A percentile compares a stretch with the other conserved stretches of the same genome.
phyloP scores from a whole-genome alignment of 106 monocot genomes.

The Ottelia alismoides region DNA sequence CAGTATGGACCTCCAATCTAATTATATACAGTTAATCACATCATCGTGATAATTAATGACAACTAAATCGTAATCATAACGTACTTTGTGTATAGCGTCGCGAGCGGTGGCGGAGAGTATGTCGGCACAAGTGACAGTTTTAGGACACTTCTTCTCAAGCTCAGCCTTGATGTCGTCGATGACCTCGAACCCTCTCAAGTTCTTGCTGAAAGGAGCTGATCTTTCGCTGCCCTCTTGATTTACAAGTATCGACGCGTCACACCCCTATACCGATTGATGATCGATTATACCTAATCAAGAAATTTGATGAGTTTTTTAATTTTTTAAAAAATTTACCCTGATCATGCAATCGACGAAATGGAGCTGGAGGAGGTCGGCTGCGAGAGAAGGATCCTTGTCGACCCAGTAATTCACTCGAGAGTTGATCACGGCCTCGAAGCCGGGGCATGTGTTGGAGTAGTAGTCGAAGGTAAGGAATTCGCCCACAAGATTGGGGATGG shows the following conservation, averaged over 20 bases:
- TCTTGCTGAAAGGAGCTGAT: conserved; percentile 20
- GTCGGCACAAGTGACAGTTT: conserved; percentile 48
- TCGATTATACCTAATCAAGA: too few species aligned
- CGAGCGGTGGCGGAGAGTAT: conserved; percentile 35
- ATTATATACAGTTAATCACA: too few species aligned
- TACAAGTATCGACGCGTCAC: conserved; percentile 53
- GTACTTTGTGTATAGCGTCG: conserved; percentile 39
- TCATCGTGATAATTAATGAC: too few species aligned
- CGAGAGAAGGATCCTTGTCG: conserved; percentile 35
- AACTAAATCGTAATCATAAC: too few species aligned
- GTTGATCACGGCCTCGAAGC: conserved; percentile 41
- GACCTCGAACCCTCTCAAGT: conserved; percentile 57
- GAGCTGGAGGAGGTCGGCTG: conserved; percentile 34
- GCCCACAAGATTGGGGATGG: neutral
- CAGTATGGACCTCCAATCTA: conserved; percentile 75
- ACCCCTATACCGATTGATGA: conserved; percentile 50
- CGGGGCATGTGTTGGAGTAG: conserved; percentile 42
- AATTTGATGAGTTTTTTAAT: too few species aligned
- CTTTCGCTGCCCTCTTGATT: conserved; percentile 38
- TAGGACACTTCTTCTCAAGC: conserved; percentile 38
- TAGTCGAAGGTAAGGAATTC: conserved; percentile 25
- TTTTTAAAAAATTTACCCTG: conserved; percentile 25
- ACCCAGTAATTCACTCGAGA: conserved; percentile 32
- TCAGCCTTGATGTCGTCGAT: conserved; percentile 52
- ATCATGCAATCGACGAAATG: conserved; percentile 59